Evolutionary conservation across 2,329 filamentous ascomycete genomes (phyloP).

Genomic region (Botrytis deweyae): DNA sequence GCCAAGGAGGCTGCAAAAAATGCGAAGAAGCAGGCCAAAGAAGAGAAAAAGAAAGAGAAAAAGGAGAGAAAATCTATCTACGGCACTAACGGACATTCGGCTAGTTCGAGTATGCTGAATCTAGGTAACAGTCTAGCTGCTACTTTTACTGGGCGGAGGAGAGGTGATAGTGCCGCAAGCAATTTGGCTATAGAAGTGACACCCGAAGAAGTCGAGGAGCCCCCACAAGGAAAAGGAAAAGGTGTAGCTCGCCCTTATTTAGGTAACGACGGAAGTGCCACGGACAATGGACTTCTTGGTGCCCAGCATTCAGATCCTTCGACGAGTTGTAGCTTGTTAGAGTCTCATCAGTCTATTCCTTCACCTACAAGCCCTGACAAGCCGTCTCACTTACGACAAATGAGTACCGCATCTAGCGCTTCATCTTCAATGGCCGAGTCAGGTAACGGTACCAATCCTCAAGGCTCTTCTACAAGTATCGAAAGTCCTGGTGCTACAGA

Average conservation of each 20-base stretch:
- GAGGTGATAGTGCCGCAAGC: conserved; percentile 60
- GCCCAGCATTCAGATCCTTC: conserved; percentile 31
- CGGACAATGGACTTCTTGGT: conserved; percentile 28
- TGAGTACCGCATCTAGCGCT: conserved; percentile 83
- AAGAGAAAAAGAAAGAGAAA: conserved; percentile 65
- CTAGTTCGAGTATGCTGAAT: conserved; percentile 64
- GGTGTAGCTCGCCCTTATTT: conserved; percentile 56
- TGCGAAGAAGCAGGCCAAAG: conserved; percentile 81
- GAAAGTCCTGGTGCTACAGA: conserved; percentile 55
- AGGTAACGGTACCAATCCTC: conserved; percentile 40
- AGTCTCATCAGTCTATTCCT: conserved; percentile 48
- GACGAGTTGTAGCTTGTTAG: conserved; percentile 27
- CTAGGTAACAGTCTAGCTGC: conserved; percentile 41
- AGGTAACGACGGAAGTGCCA: conserved; percentile 20
- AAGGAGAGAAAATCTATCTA: conserved; percentile 57
- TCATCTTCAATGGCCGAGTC: conserved; percentile 76
- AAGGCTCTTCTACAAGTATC: conserved; percentile 46
- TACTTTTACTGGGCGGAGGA: conserved; percentile 47
- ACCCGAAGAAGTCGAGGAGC: conserved; percentile 44
- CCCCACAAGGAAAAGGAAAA: conserved; percentile 59
- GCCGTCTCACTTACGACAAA: conserved; percentile 73
- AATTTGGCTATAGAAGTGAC: conserved; percentile 59
- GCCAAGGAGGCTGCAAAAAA: conserved; percentile 76
- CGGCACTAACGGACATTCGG: conserved; percentile 48
- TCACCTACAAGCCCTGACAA: conserved; percentile 52